Evolutionary conservation across 1,284 basidiomycete species (phyloP).

Genomic region (Trichosporon asahii): DNA sequence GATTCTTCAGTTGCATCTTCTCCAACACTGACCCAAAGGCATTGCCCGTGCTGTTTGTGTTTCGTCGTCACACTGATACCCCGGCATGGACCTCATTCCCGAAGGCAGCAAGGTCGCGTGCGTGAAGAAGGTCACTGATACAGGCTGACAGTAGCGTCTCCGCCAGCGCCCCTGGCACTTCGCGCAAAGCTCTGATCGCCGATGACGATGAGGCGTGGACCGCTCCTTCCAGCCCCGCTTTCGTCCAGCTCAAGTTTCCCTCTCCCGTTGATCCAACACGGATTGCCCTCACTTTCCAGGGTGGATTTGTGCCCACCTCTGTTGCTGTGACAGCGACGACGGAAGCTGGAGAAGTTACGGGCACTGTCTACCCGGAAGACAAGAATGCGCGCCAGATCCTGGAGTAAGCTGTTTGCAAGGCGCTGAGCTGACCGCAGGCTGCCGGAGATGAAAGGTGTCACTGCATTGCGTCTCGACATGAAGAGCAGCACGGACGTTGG

Average conservation of each 20-base stretch:
- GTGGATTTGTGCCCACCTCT: conserved; percentile 48
- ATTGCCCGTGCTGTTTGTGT: not conserved
- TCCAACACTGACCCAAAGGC: not conserved
- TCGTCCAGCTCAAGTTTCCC: conserved; percentile 41
- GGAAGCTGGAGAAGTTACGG: conserved; percentile 35
- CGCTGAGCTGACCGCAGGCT: conserved; percentile 13
- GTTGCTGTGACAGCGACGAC: conserved; percentile 27
- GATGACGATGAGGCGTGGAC: conserved; percentile 38
- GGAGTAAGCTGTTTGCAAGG: conserved; percentile 32
- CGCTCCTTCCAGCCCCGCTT: conserved; percentile 39
- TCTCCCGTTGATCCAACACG: conserved; percentile 35
- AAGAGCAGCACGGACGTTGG: conserved; percentile 49
- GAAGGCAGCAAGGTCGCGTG: conserved; percentile 16
- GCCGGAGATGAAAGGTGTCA: not conserved
- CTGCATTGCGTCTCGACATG: conserved; percentile 38
- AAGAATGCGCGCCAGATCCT: conserved; percentile 47
- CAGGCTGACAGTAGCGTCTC: conserved; percentile 28
- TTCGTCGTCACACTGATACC: not conserved
- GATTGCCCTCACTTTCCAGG: conserved; percentile 50
- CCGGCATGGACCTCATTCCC: conserved; percentile 13
- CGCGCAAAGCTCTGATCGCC: conserved; percentile 18
- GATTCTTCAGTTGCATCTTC: not conserved
- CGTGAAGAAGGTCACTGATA: not conserved
- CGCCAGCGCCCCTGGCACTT: conserved; percentile 31
- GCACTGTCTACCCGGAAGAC: conserved; percentile 49